These are phyloP conservation scores for Colletotrichum endophyticum DNA, from an alignment of 2,329 filamentous ascomycete genomes.

Conservation along the genomic window DNA sequence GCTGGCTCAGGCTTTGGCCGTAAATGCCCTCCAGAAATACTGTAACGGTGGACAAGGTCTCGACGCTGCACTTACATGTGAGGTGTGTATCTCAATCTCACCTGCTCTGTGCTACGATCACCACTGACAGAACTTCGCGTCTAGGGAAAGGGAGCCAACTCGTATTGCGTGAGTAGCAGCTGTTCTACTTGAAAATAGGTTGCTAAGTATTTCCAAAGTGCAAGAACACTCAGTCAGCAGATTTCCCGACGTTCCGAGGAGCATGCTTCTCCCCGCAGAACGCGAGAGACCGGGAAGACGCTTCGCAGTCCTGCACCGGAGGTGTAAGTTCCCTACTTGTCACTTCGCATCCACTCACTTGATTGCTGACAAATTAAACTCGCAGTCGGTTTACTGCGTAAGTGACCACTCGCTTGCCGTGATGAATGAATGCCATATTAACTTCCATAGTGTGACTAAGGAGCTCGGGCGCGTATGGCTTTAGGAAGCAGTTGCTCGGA, in stretches of 20 bases:
- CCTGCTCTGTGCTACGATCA: background rate
- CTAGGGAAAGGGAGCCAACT: background rate
- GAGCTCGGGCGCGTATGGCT: rapidly evolving
- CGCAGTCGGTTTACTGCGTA: background rate
- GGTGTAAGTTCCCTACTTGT: background rate
- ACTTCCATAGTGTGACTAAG: background rate
- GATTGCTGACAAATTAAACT: background rate
- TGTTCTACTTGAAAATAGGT: background rate
- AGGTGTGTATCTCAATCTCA: background rate
- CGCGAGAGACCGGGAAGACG: rapidly evolving
- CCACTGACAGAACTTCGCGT: background rate
- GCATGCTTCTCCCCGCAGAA: background rate
- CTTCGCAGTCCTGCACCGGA: rapidly evolving
- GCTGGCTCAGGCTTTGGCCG: background rate
- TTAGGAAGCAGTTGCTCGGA: background rate
- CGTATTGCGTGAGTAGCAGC: background rate
- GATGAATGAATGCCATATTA: background rate
- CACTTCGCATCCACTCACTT: background rate
- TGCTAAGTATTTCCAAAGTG: background rate
- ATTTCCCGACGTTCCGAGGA: background rate
- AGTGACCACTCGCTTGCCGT: background rate
- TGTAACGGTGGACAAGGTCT: background rate
- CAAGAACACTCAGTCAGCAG: background rate
- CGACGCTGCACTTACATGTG: background rate
- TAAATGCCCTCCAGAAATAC: background rate